Base-by-base conservation (phyloP, 1,139 yeast genomes). In the Saccharomyces hybrid region DNA sequence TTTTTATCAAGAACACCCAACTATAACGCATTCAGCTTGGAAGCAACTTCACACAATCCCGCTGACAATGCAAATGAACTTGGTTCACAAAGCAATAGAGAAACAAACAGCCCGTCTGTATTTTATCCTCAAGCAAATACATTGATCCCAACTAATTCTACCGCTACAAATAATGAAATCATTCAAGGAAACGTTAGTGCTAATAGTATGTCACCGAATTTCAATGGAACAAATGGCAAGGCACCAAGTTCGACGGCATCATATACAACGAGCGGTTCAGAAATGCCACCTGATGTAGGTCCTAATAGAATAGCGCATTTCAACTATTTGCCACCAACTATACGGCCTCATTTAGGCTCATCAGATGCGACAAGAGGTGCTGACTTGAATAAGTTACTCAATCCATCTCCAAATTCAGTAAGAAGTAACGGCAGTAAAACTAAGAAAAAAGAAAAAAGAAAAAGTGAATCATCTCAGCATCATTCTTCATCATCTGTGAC, bases 321-420 rank as follows among this genome's bases (percentile, higher is more conserved):
- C 72, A 85, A 84, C 65, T 84, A 83, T 63, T 70, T 86, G 41
- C 88, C 90, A 9, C 86, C 90, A 2, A 73, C 84, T 59, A 80
- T 84, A 0, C 86, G 82, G 64, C 91, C 90, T 0, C 84, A 82
- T 62, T 71, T 85, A 49, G 83, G 77, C 25, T 82, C 88, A 1
- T 82, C 88, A 0, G 75, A 71, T 44, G 69, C 66, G 26, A 59
- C 64, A 14, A 73, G 72, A 54, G 78, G 76, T 48, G 72, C 76
- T n/a, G 79, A 78, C 57, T 57, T 80, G 30, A 63, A 72, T 57
- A 73, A 73, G 54, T 58, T 79, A 27, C 63, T 80, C 60, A 79
- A 78, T 50, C 72, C 72, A 26, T 38, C 44, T 27, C 46, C 52
- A 16, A 46, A 28, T 44, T 38, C 44, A 16, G 44, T 5, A 20